Evolutionary conservation across 345 rosid species (phyloP).

Genomic region (Gossypium sturtianum): DNA sequence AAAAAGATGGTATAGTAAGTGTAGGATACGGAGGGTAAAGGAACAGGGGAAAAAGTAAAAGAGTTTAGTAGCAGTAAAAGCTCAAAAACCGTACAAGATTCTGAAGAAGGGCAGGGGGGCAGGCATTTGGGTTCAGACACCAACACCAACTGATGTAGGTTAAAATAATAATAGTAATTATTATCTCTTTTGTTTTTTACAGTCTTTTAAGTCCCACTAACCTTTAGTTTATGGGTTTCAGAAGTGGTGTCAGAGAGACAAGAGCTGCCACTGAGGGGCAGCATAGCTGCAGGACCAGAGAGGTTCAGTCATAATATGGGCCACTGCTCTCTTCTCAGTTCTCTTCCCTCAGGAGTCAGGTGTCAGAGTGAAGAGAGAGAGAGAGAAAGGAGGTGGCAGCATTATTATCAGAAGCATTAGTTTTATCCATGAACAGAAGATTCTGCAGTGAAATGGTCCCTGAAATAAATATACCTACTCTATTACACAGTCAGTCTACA

Average conservation of each 20-base stretch:
- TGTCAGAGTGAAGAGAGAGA: neutral
- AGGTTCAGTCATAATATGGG: slow-evolving; percentile 38
- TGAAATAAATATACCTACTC: slow-evolving; percentile 59
- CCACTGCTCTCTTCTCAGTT: slow-evolving; percentile 13
- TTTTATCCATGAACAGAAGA: slow-evolving; percentile 54
- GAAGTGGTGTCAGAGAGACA: slow-evolving; percentile 76
- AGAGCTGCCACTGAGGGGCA: slow-evolving; percentile 44
- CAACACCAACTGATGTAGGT: slow-evolving; percentile 18
- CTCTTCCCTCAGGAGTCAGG: neutral
- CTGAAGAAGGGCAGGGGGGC: slow-evolving; percentile 15
- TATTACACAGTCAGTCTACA: slow-evolving; percentile 21
- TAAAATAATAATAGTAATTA: neutral
- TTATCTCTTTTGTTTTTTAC: slow-evolving; percentile 8
- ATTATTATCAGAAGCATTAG: slow-evolving; percentile 54
- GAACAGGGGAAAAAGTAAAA: slow-evolving; percentile 38
- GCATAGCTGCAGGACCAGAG: slow-evolving; percentile 43
- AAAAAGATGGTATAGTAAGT: slow-evolving; percentile 32
- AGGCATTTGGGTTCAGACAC: slow-evolving; percentile 22
- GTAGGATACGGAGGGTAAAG: slow-evolving; percentile 30
- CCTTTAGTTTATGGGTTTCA: slow-evolving; percentile 63
- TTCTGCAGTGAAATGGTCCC: slow-evolving; percentile 66
- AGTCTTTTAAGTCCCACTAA: slow-evolving; percentile 21
- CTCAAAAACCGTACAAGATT: slow-evolving; percentile 36
- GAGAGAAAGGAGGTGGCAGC: slow-evolving; percentile 23
- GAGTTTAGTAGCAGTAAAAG: slow-evolving; percentile 40